Base-by-base conservation (phyloP, 2,329 filamentous ascomycete genomes). In the Xenoacremonium recifei region DNA sequence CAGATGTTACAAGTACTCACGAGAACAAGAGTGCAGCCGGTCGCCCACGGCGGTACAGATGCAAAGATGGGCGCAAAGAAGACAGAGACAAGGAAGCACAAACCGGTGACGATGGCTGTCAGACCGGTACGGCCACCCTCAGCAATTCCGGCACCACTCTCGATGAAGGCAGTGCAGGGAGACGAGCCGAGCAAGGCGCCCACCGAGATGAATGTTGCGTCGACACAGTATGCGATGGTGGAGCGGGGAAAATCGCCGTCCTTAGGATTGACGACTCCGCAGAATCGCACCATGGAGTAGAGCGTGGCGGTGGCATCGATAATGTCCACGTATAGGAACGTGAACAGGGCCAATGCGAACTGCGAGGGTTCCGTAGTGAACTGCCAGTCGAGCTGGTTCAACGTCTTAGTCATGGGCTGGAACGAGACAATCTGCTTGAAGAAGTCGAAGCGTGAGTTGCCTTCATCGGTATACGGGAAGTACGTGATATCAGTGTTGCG, bases 241-340 rank as follows among this genome's bases (percentile, higher is more conserved):
- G 87, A 91, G 30, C 89, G 84, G 39, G 91, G 88, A 49, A 96
- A 96, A 61, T 95, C 89, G n/a, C 84, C 81, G 3, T 85, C 80
- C 34, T 78, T 73, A 51, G 76, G 65, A 57, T 84, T 75, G 51
- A 86, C 79, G 33, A 78, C 76, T 20, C 81, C 80, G 47, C 79
- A 83, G 66, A 89, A 89, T 17, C 84, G 82, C 2, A 85, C 86
- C 85, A 90, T 89, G n/a, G 84, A 86, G 66, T 89, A 89, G 27
- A 89, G 68, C 1, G 85, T 89, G 31, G 85, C 86, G 0, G 86
- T 89, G 55, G 82, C 84, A 59, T 90, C 86, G 45, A 90, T 82
- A 52, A 89, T 87, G 55, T 89, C 86, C 37, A 90, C 86, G 45
- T 89, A 89, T 3, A 90, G 74, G 59, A 90, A 89, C 1, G 86